phyloP scores from a whole-genome alignment of 176 grass and related monocot species.

The Tuctoria greenei region DNA sequence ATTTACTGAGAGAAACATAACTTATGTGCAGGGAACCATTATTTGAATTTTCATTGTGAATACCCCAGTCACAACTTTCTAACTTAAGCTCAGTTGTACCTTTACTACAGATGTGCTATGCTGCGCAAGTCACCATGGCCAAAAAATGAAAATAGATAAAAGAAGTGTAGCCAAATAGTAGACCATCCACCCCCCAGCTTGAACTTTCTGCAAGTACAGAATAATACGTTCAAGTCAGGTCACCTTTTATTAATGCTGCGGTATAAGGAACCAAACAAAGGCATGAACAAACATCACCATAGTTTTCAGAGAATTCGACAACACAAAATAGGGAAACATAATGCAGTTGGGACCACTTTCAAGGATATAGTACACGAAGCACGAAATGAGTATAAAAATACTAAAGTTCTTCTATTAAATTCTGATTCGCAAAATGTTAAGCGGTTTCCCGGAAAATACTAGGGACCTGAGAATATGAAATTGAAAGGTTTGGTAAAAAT shows the following conservation, averaged over 20 bases:
- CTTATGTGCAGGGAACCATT: constrained; percentile 7
- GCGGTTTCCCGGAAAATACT: background rate
- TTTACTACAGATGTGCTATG: constrained; percentile 36
- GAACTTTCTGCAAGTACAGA: constrained; percentile 51
- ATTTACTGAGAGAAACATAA: background rate
- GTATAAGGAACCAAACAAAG: constrained; percentile 12
- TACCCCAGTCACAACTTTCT: constrained; percentile 33
- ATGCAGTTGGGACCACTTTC: background rate
- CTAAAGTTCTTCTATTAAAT: background rate
- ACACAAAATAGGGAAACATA: background rate
- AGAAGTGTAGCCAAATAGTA: constrained; percentile 49
- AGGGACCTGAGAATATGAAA: background rate
- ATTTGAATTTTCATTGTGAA: constrained; percentile 38
- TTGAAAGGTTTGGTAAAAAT: background rate
- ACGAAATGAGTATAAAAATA: background rate
- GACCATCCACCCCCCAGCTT: constrained; percentile 45
- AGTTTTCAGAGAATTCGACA: constrained; percentile 11
- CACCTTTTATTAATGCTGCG: background rate
- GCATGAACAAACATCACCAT: constrained; percentile 13
- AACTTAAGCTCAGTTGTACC: constrained; percentile 31
- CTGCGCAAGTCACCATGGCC: constrained; percentile 31
- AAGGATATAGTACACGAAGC: background rate
- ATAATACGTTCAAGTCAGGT: constrained; percentile 38
- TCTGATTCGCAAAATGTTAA: background rate
- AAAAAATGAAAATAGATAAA: constrained; percentile 48